These are phyloP conservation scores for Stachybotrys chlorohalonatus DNA, from an alignment of 2,329 filamentous ascomycete genomes.

Conservation along the genomic window DNA sequence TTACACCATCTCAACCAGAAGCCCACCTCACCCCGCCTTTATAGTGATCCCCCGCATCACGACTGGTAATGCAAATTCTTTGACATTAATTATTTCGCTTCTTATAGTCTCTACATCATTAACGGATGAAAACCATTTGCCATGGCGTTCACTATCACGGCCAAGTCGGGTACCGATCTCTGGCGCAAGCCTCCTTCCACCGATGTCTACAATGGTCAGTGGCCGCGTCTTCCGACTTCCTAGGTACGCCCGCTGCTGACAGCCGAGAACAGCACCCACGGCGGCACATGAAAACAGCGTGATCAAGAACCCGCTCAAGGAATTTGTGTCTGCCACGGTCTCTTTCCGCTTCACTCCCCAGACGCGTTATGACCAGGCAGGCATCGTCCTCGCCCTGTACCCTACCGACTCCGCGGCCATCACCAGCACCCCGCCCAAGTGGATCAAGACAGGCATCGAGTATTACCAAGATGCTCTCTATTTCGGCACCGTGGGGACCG, in stretches of 20 bases:
- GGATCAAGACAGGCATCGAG: slow-evolving; percentile 68
- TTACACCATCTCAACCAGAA: not conserved
- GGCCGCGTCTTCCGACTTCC: not conserved
- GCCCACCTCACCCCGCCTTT: not conserved
- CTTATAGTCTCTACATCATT: not conserved
- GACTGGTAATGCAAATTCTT: not conserved
- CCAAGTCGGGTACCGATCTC: slow-evolving; percentile 52
- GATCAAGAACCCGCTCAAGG: not conserved
- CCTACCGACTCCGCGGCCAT: not conserved
- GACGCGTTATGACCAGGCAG: slow-evolving; percentile 2
- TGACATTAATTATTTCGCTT: not conserved
- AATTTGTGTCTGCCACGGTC: slow-evolving; percentile 35
- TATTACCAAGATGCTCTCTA: slow-evolving; percentile 50
- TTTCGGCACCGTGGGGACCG: slow-evolving; percentile 57
- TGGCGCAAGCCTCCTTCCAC: slow-evolving; percentile 60
- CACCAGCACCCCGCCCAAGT: slow-evolving; percentile 31
- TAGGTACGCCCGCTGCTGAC: not conserved
- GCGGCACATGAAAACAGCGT: not conserved
- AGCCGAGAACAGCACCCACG: not conserved
- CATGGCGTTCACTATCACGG: slow-evolving; percentile 30
- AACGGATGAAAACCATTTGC: not conserved
- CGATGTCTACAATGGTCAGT: slow-evolving; percentile 46
- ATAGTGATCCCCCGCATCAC: not conserved
- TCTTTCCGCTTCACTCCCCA: slow-evolving; percentile 48
- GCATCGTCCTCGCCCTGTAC: not conserved